phyloP scores from a whole-genome alignment of 2,329 filamentous ascomycete species.

The Aphanocladium album region DNA sequence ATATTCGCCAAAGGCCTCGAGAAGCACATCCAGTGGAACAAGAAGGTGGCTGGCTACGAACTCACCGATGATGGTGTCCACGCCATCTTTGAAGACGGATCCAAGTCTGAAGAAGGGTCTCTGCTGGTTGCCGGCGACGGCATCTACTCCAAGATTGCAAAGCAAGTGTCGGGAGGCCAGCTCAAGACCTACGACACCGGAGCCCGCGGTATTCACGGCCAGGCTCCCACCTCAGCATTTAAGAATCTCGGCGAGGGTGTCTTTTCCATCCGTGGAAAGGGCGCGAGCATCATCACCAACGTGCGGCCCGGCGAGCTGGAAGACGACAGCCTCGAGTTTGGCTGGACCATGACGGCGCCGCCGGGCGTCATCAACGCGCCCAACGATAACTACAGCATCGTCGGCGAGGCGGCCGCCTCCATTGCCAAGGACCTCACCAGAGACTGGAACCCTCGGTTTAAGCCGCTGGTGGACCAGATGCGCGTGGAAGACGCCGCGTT shows the following conservation, averaged over 20 bases:
- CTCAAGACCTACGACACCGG: conserved; percentile 61
- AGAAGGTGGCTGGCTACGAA: conserved; percentile 55
- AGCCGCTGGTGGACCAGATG: conserved; percentile 56
- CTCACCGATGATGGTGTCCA: conserved; percentile 47
- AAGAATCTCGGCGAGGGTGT: conserved; percentile 59
- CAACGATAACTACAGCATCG: conserved; percentile 55
- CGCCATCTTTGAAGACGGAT: conserved; percentile 56
- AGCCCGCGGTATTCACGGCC: conserved; percentile 59
- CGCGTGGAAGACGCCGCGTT: conserved; percentile 53
- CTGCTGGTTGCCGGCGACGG: conserved; percentile 60
- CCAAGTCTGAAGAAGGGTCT: conserved; percentile 51
- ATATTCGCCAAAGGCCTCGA: conserved; percentile 55
- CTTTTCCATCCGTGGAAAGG: conserved; percentile 40
- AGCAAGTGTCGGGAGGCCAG: conserved; percentile 52
- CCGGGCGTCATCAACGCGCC: conserved; percentile 54
- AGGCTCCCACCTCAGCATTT: conserved; percentile 58
- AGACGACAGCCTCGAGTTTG: conserved; percentile 51
- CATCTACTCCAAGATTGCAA: conserved; percentile 55
- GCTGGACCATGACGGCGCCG: conserved; percentile 57
- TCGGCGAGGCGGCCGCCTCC: conserved; percentile 51
- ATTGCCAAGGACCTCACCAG: conserved; percentile 50
- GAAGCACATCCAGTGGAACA: conserved; percentile 48
- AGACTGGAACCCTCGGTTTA: conserved; percentile 52
- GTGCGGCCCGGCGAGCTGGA: conserved; percentile 56
- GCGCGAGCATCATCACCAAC: conserved; percentile 58